Evolutionary conservation across 2,329 filamentous ascomycete genomes (phyloP).

Genomic region (Xylariomycetidae sp.): DNA sequence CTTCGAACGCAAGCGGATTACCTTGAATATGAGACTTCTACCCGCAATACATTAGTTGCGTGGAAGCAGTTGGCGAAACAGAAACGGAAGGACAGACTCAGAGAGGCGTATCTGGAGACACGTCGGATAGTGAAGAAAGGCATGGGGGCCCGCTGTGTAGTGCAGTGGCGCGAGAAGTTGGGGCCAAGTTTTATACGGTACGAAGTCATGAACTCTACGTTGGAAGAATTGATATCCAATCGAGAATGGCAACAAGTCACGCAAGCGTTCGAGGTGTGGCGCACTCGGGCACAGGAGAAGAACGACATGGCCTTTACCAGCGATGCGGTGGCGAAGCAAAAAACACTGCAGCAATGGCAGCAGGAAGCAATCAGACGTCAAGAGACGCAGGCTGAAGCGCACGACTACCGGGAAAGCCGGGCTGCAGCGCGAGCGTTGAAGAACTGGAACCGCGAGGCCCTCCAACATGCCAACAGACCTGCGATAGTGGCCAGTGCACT

Average conservation of each 20-base stretch:
- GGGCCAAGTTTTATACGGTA: constrained; percentile 19
- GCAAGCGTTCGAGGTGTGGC: constrained; percentile 22
- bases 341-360: constrained; percentile 21
- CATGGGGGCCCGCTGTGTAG: constrained; percentile 26
- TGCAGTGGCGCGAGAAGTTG: constrained; percentile 22
- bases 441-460: constrained; percentile 25
- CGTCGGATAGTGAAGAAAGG: constrained; percentile 28
- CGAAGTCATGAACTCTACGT: constrained; percentile 19
- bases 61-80: constrained; percentile 23
- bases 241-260: constrained; percentile 17
- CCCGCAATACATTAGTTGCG: constrained; percentile 15
- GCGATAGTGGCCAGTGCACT: constrained; percentile 24
- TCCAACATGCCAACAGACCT: constrained; percentile 24
- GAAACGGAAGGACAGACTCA: constrained; percentile 25
- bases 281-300: constrained; percentile 17
- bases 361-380: constrained; percentile 11
- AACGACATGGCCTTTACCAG: constrained; percentile 13
- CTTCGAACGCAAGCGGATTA: constrained; percentile 20
- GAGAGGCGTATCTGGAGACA: constrained; percentile 27
- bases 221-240: constrained; percentile 18
- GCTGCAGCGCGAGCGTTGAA: constrained; percentile 19
- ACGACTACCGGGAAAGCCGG: constrained; percentile 19
- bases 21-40: constrained; percentile 26
- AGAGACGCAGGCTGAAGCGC: constrained; percentile 16
- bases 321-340: constrained; percentile 18